Conservation (phyloP, 1,284 basidiomycete species). For the Cerrena zonata region DNA sequence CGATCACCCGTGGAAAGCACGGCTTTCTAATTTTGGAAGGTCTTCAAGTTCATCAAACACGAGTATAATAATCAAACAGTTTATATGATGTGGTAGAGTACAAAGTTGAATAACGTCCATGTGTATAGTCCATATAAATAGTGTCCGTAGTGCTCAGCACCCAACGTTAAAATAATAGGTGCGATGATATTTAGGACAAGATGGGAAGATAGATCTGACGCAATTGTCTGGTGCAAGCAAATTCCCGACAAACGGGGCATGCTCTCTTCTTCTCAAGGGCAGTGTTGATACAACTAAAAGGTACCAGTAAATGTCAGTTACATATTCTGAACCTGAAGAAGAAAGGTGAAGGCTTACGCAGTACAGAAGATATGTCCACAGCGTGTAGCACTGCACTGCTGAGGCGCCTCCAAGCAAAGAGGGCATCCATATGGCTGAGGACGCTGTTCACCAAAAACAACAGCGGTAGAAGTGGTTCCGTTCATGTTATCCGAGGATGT, state of each 20-base stretch:
- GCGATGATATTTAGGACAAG: neutral
- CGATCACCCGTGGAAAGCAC: neutral
- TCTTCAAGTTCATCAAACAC: slow-evolving; percentile 1
- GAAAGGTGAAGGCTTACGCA: slow-evolving; percentile 15
- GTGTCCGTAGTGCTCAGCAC: slow-evolving; percentile 2
- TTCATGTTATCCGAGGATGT: no score
- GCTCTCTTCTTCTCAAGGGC: slow-evolving; percentile 16
- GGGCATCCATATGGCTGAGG: slow-evolving; percentile 14
- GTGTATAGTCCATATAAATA: neutral
- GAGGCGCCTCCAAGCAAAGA: slow-evolving; percentile 24
- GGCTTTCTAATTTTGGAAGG: neutral
- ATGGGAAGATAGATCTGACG: slow-evolving; percentile 20
- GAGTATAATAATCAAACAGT: no score
- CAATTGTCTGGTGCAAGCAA: slow-evolving; percentile 16
- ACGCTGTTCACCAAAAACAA: slow-evolving; percentile 8
- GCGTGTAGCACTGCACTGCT: slow-evolving; percentile 18
- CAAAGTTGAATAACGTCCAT: slow-evolving; percentile 1
- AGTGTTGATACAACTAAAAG: slow-evolving; percentile 21
- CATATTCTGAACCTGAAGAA: neutral
- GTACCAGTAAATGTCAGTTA: neutral
- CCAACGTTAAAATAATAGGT: neutral
- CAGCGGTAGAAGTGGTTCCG: no score
- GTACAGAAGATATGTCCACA: slow-evolving; percentile 29
- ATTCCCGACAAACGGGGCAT: slow-evolving; percentile 25
- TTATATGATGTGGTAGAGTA: no score